Percentiles rank a stretch among this genome's conserved stretches.
phyloP scores from a whole-genome alignment of 208 protist genomes.

The Leishmania braziliensis region DNA sequence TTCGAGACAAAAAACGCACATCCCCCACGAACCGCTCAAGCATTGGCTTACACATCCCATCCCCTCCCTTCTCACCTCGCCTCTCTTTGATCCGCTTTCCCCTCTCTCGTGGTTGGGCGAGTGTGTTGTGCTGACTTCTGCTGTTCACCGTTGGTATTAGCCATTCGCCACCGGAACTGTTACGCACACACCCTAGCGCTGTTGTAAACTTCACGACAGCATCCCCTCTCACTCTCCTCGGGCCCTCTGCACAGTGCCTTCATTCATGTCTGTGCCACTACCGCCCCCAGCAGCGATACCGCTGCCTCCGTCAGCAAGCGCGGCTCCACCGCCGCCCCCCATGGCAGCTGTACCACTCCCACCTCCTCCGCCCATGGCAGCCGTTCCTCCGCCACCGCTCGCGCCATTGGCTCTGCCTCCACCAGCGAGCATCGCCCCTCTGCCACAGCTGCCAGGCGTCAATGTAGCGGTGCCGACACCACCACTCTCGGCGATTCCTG shows the following conservation, averaged over 20 bases:
- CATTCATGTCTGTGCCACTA: constrained; percentile 20
- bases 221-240: not conserved
- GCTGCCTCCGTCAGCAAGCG: constrained; percentile 19
- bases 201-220: constrained; percentile 14
- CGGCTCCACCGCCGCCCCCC: not conserved
- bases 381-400: constrained; percentile 24
- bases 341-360: not conserved
- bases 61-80: not conserved
- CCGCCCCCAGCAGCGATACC: constrained; percentile 12
- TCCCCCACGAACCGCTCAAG: not conserved
- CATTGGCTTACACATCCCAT: not conserved
- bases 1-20: not conserved
- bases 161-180: not conserved
- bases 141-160: not conserved
- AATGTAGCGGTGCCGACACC: constrained; percentile 4
- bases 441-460: constrained; percentile 12
- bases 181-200: not conserved
- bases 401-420: constrained; percentile 8
- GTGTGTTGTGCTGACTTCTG: not conserved
- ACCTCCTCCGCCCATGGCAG: constrained; percentile 5
- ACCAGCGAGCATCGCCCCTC: not conserved
- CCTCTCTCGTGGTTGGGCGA: not conserved
- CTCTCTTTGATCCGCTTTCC: not conserved
- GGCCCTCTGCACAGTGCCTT: not conserved
- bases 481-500: constrained; percentile 14